A percentile compares a stretch with the other conserved stretches of the same genome.
phyloP scores from a whole-genome alignment of 208 protist genomes.

The Wallacemonas sp. region DNA sequence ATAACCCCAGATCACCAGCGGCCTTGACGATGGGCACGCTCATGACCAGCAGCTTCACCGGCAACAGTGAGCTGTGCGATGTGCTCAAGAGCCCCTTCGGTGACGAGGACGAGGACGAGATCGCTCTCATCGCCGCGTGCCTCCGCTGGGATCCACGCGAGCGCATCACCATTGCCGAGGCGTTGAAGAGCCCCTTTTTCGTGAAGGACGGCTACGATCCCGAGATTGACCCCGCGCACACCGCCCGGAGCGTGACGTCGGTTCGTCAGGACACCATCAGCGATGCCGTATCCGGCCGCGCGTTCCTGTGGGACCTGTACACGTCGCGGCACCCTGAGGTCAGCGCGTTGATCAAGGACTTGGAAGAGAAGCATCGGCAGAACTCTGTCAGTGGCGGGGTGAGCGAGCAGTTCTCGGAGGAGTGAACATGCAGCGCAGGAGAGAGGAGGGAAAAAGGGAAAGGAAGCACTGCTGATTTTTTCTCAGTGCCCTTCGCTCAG shows the following conservation, averaged over 20 bases:
- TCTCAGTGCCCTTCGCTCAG: conserved; percentile 6
- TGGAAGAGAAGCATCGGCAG: conserved; percentile 44
- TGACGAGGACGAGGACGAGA: conserved; percentile 74
- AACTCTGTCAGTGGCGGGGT: neutral
- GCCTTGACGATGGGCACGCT: neutral
- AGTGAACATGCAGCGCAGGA: neutral
- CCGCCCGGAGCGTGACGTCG: conserved; percentile 41
- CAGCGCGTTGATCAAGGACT: conserved; percentile 49
- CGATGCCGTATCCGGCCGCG: conserved; percentile 56
- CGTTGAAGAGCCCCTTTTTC: conserved; percentile 84
- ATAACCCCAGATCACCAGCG: neutral
- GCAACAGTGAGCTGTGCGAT: conserved; percentile 17
- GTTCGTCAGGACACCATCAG: conserved; percentile 57
- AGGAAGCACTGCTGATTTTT: neutral
- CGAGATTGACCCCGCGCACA: conserved; percentile 61
- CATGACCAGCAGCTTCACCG: conserved; percentile 6
- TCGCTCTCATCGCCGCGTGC: conserved; percentile 61
- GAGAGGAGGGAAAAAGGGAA: neutral
- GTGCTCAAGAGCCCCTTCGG: conserved; percentile 56
- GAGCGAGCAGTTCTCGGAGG: neutral
- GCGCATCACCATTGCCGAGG: conserved; percentile 64
- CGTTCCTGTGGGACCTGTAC: conserved; percentile 80
- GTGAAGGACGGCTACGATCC: conserved; percentile 64
- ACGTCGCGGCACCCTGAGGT: conserved; percentile 77
- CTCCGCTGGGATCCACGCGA: conserved; percentile 72